phyloP scores from a whole-genome alignment of 2,329 filamentous ascomycete species.

The Huntiella decipiens region DNA sequence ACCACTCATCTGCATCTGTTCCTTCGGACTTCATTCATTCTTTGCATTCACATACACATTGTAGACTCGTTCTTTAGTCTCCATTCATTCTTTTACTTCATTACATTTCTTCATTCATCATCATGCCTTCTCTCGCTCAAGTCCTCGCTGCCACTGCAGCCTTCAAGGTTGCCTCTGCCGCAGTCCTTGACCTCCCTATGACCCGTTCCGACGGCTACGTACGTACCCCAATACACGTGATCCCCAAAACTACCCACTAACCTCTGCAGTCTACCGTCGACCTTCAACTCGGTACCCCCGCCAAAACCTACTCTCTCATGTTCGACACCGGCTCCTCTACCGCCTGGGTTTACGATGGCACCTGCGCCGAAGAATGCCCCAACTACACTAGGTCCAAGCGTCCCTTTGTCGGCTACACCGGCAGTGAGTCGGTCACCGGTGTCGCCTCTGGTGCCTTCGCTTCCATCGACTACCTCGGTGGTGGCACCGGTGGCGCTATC shows the following conservation, averaged over 20 bases:
- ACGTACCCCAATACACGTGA: background rate
- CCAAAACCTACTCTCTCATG: conserved; percentile 15
- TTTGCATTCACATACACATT: too few species aligned
- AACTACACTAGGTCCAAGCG: conserved; percentile 14
- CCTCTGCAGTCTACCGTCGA: conserved; percentile 7
- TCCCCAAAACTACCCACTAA: background rate
- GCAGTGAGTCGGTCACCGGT: conserved; percentile 17
- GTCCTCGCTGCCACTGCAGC: conserved; percentile 8
- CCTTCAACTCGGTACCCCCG: conserved; percentile 17
- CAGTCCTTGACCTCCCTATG: conserved; percentile 10
- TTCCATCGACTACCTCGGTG: conserved; percentile 18
- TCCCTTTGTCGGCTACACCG: conserved; percentile 13
- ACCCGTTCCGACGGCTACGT: conserved; percentile 10
- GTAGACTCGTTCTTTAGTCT: too few species aligned
- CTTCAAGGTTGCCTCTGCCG: conserved; percentile 3
- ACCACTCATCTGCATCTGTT: too few species aligned
- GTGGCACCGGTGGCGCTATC: conserved; percentile 14
- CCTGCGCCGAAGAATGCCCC: conserved; percentile 15
- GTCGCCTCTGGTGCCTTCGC: conserved; percentile 13
- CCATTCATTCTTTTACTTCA: background rate
- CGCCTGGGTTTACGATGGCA: conserved; percentile 17
- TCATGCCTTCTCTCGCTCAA: conserved; percentile 8
- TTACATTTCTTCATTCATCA: background rate
- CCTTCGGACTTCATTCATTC: too few species aligned
- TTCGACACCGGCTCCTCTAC: conserved; percentile 21